Evolutionary conservation across 768 basidiomycete genomes (phyloP).

Genomic region (Obba rivulosa): DNA sequence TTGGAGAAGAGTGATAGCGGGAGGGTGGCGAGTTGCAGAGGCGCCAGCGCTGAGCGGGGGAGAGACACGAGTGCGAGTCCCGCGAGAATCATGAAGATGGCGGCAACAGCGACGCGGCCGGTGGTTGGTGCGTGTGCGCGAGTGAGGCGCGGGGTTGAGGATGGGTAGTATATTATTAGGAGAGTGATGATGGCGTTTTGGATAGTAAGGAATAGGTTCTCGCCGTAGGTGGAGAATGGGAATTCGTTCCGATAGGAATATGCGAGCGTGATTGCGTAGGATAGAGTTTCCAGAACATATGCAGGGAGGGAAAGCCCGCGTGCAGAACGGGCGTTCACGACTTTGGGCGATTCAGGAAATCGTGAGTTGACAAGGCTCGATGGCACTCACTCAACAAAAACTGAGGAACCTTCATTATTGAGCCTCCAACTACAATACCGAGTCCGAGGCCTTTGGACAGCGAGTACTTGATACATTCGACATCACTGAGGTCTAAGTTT

Average conservation of each 20-base stretch:
- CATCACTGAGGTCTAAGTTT: slow-evolving; percentile 71
- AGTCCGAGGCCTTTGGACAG: slow-evolving; percentile 90
- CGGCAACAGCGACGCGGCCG: slow-evolving; percentile 27
- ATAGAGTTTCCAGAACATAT: slow-evolving; percentile 85
- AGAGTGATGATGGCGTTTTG: slow-evolving; percentile 88
- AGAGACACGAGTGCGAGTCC: slow-evolving; percentile 41
- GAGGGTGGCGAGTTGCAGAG: slow-evolving; percentile 81
- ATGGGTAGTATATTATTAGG: slow-evolving; percentile 70
- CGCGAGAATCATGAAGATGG: slow-evolving; percentile 28
- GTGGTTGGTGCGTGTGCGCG: slow-evolving; percentile 19
- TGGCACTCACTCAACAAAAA: slow-evolving; percentile 67
- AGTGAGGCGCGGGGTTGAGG: slow-evolving; percentile 24
- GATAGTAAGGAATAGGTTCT: slow-evolving; percentile 89
- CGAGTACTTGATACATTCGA: slow-evolving; percentile 85
- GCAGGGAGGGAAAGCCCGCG: slow-evolving; percentile 83
- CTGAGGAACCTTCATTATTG: slow-evolving; percentile 96
- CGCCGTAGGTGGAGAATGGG: slow-evolving; percentile 97
- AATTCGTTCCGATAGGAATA: slow-evolving; percentile 84
- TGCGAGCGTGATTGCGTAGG: slow-evolving; percentile 84
- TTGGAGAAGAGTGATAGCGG: slow-evolving; percentile 92
- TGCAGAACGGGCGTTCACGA: slow-evolving; percentile 69
- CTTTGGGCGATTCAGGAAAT: slow-evolving; percentile 32
- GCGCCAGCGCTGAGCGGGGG: slow-evolving; percentile 47
- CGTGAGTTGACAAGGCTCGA: background rate
- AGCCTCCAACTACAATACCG: slow-evolving; percentile 87